phyloP scores from a whole-genome alignment of 305 asterid genomes.

The Fraxinus albicans region DNA sequence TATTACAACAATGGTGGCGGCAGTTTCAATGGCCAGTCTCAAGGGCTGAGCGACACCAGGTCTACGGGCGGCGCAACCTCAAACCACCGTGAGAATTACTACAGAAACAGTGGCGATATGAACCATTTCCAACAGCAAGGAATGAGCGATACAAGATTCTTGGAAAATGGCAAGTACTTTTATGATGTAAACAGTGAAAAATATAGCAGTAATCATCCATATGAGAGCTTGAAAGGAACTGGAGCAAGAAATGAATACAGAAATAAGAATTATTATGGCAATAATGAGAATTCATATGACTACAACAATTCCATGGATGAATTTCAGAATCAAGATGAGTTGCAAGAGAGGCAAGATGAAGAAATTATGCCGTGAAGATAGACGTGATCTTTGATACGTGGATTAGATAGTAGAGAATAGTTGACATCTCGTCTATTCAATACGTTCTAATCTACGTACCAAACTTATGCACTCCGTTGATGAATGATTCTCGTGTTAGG shows the following conservation, averaged over 20 bases:
- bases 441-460: not conserved
- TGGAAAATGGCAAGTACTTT: slow-evolving; percentile 58
- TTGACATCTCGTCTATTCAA: not conserved
- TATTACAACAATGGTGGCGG: slow-evolving; percentile 33
- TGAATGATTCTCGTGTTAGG: not conserved
- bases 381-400: not conserved
- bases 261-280: not conserved
- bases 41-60: slow-evolving; percentile 19
- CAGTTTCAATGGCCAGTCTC: slow-evolving; percentile 35
- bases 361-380: slow-evolving; percentile 21
- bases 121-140: slow-evolving; percentile 44
- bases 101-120: slow-evolving; percentile 22
- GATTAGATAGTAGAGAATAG: not conserved
- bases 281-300: not conserved
- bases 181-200: slow-evolving; percentile 39
- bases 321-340: slow-evolving; percentile 13
- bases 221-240: slow-evolving; percentile 34
- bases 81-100: slow-evolving; percentile 15
- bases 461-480: not conserved
- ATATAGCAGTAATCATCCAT: slow-evolving; percentile 45
- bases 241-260: slow-evolving; percentile 24
- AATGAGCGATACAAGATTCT: slow-evolving; percentile 67
- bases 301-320: slow-evolving; percentile 16
- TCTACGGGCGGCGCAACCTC: slow-evolving; percentile 4
- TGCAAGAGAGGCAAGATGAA: slow-evolving; percentile 12